Percentiles rank a stretch among this genome's conserved stretches.
Evolutionary conservation across 2,329 filamentous ascomycete species (phyloP).

Genomic region (Grosmannia huntii): DNA sequence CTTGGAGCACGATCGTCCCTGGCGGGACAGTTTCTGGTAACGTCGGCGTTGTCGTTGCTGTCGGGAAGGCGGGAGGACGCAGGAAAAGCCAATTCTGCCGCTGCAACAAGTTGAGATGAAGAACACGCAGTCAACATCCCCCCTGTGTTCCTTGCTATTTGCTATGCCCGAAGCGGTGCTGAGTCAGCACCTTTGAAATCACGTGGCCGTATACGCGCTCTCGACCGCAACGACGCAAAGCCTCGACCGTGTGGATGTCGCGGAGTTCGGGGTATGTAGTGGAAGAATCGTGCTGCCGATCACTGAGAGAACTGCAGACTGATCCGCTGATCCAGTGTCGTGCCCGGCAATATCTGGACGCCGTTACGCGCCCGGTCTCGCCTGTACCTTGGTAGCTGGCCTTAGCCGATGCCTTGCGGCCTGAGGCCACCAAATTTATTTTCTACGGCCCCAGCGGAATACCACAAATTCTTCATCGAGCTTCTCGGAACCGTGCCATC

Average conservation of each 20-base stretch:
- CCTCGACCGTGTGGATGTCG: background rate
- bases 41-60: background rate
- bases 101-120: background rate
- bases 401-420: background rate
- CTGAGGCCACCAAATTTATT: background rate
- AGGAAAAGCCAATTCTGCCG: background rate
- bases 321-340: background rate
- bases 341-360: background rate
- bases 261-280: background rate
- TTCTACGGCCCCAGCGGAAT: background rate
- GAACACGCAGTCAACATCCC: background rate
- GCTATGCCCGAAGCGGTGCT: background rate
- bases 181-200: background rate
- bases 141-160: background rate
- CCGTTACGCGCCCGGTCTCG: background rate
- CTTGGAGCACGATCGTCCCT: conserved; percentile 18
- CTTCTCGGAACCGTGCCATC: background rate
- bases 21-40: background rate
- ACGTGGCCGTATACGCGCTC: background rate
- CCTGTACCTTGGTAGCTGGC: background rate
- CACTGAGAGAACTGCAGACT: background rate
- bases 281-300: background rate
- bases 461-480: background rate
- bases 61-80: background rate
- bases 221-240: background rate